Percentiles rank a stretch among this genome's conserved stretches.
Conservation (phyloP, 768 basidiomycete genomes). For the Boletus subcaerulescens region DNA sequence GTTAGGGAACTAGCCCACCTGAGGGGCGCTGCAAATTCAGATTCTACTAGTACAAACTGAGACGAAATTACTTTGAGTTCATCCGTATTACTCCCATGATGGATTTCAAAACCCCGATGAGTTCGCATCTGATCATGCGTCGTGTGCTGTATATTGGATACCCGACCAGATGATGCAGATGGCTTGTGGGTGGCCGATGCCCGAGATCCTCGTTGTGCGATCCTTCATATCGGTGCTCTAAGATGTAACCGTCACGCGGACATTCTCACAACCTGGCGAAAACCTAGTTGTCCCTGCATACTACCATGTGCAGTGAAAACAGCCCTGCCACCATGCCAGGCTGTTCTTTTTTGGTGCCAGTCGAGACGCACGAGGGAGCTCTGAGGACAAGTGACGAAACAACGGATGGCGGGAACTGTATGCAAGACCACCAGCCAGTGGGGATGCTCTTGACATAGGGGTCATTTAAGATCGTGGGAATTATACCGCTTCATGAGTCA, state of each 20-base stretch:
- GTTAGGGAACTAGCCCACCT: too few relatives aligned
- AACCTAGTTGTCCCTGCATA: slow-evolving; percentile 4
- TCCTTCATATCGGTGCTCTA: background rate
- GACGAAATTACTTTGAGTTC: too few relatives aligned
- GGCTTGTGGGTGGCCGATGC: background rate
- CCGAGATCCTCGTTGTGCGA: background rate
- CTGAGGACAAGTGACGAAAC: too few relatives aligned
- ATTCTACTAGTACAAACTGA: too few relatives aligned
- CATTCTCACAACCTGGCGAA: background rate
- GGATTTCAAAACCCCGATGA: too few relatives aligned
- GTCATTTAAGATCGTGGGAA: slow-evolving; percentile 17
- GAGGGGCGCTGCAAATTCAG: too few relatives aligned
- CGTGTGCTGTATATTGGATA: too few relatives aligned
- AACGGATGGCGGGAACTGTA: too few relatives aligned
- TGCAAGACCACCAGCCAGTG: too few relatives aligned
- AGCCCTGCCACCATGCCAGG: background rate
- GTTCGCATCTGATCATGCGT: too few relatives aligned
- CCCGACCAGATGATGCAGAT: background rate
- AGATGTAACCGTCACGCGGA: background rate
- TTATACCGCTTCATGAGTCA: too few relatives aligned
- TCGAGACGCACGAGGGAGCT: background rate
- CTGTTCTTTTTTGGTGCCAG: background rate
- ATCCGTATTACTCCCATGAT: too few relatives aligned
- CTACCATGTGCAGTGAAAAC: background rate
- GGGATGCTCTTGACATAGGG: background rate